phyloP scores from a whole-genome alignment of 2,329 filamentous ascomycete genomes.

The Aspergillus sp. region DNA sequence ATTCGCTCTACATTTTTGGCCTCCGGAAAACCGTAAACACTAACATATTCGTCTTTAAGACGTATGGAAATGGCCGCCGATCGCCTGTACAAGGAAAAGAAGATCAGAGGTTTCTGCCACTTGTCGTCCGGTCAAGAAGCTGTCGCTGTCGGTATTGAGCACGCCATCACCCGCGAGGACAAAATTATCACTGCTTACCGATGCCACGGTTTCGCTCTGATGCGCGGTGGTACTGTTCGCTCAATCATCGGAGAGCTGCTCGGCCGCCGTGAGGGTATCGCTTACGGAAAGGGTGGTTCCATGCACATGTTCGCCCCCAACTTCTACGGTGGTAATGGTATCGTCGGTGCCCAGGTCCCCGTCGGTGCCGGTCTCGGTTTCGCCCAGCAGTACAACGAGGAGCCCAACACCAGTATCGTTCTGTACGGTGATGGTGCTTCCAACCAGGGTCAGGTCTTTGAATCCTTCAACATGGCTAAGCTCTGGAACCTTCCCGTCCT shows the following conservation, averaged over 20 bases:
- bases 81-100: slow-evolving; percentile 99
- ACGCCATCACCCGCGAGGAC: slow-evolving; percentile 87
- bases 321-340: slow-evolving; percentile 99
- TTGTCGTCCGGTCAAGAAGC: slow-evolving; percentile 97
- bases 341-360: slow-evolving; percentile 96
- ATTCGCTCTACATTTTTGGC: neutral
- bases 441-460: slow-evolving; percentile 99
- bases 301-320: slow-evolving; percentile 99
- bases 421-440: slow-evolving; percentile 97
- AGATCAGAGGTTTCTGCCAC: slow-evolving; percentile 99
- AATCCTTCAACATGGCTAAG: slow-evolving; percentile 99
- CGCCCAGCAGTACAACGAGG: slow-evolving; percentile 88
- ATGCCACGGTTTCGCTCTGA: slow-evolving; percentile 96
- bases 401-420: slow-evolving; percentile 82
- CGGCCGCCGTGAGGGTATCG: slow-evolving; percentile 91
- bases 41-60: slow-evolving; percentile 48
- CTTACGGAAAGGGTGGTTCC: slow-evolving; percentile 97
- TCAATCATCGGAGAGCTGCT: slow-evolving; percentile 95
- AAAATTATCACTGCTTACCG: slow-evolving; percentile 97
- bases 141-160: slow-evolving; percentile 94
- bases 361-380: slow-evolving; percentile 96
- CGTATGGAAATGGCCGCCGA: slow-evolving; percentile 99
- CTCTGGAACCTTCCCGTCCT: slow-evolving; percentile 95
- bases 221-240: slow-evolving; percentile 88
- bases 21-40: neutral